A percentile compares a stretch with the other conserved stretches of the same genome.
phyloP scores from a whole-genome alignment of 495 filamentous ascomycete genomes.

The Talaromyces liani region DNA sequence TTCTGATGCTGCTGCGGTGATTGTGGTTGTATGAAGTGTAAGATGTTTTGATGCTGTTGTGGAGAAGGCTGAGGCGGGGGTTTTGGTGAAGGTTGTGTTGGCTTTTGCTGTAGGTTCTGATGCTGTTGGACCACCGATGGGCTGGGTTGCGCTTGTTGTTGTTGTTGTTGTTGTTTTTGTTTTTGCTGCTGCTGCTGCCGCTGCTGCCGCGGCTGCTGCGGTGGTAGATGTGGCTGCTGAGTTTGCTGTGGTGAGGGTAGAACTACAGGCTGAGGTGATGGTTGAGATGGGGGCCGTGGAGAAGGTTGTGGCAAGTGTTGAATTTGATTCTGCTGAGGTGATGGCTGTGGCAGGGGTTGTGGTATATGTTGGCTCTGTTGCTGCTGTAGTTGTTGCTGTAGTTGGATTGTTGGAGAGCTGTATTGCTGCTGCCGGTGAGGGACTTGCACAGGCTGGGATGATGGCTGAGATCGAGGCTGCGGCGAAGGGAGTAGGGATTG shows the following conservation, averaged over 20 bases:
- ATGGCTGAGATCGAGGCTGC: neutral
- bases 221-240: neutral
- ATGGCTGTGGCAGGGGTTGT: conserved; percentile 15
- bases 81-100: conserved; percentile 24
- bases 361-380: conserved; percentile 5
- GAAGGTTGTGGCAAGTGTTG: conserved; percentile 15
- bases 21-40: neutral
- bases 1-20: neutral
- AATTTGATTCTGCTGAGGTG: conserved; percentile 12
- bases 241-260: neutral
- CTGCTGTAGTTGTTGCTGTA: conserved; percentile 11
- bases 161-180: neutral
- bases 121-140: conserved; percentile 13
- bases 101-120: conserved; percentile 20
- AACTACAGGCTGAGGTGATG: neutral
- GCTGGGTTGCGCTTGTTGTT: neutral
- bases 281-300: conserved; percentile 15
- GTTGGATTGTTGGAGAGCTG: conserved; percentile 6
- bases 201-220: neutral
- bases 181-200: neutral
- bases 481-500: neutral
- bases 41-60: neutral
- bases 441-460: conserved; percentile 1
- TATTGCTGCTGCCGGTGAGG: conserved; percentile 6
- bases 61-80: conserved; percentile 12